Evolutionary conservation across 805 yeast species (phyloP).

Genomic region (Komagataella populi): DNA sequence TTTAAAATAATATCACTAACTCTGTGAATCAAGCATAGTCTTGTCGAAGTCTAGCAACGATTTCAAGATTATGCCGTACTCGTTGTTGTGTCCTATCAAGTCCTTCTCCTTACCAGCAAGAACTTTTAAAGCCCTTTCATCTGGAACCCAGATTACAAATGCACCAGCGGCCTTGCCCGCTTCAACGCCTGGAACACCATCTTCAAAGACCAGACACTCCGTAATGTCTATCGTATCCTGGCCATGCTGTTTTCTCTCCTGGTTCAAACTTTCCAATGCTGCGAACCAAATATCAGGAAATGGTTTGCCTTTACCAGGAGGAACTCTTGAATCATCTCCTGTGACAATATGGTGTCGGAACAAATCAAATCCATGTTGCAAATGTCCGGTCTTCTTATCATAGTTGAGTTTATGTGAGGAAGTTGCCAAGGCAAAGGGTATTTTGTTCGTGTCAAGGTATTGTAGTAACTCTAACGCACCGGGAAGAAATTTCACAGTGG

Average conservation of each 20-base stretch:
- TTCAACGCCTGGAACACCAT: conserved; percentile 82
- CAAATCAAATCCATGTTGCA: conserved; percentile 43
- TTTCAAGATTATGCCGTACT: conserved; percentile 40
- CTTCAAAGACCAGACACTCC: conserved; percentile 88
- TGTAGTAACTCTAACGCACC: conserved; percentile 68
- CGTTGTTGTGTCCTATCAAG: conserved; percentile 24
- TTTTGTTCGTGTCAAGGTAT: conserved; percentile 29
- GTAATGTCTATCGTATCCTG: conserved; percentile 42
- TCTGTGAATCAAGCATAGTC: conserved; percentile 27
- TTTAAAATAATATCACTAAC: neutral
- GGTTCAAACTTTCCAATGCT: conserved; percentile 62
- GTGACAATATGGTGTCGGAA: conserved; percentile 61
- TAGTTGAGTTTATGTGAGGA: conserved; percentile 57
- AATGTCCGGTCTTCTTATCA: conserved; percentile 59
- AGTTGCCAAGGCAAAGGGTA: conserved; percentile 89
- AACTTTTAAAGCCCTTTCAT: conserved; percentile 50
- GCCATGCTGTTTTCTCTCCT: conserved; percentile 27
- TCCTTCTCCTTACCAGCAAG: conserved; percentile 33
- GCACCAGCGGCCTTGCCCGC: conserved; percentile 80
- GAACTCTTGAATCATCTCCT: conserved; percentile 81
- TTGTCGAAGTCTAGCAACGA: conserved; percentile 41
- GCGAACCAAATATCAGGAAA: conserved; percentile 84
- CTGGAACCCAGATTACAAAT: conserved; percentile 91
- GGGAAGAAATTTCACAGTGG: conserved; percentile 52
- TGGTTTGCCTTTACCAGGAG: conserved; percentile 86